These are phyloP conservation scores for Mycosphaerelloides madeirae DNA, from an alignment of 2,329 filamentous ascomycete species.

Conservation along the genomic window DNA sequence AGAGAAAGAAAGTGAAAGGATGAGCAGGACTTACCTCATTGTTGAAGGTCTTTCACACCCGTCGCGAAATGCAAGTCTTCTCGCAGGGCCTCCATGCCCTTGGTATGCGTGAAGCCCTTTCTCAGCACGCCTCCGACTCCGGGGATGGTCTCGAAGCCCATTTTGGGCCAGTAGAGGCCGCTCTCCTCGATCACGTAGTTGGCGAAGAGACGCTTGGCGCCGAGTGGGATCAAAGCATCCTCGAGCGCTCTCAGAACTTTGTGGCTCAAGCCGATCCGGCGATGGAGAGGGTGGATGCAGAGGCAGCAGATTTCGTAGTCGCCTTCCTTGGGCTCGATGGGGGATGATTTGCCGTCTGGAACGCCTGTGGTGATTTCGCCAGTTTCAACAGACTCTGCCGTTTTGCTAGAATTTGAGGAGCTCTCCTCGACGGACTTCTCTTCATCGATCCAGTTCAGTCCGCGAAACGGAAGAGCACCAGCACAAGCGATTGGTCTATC, in stretches of 20 bases:
- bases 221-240: conserved; percentile 9
- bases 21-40: conserved; percentile 1
- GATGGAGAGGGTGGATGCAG: conserved; percentile 19
- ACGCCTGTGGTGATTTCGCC: not conserved
- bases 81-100: conserved; percentile 17
- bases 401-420: not conserved
- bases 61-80: conserved; percentile 22
- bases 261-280: conserved; percentile 14
- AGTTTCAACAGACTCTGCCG: not conserved
- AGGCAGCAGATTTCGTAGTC: conserved; percentile 28
- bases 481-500: conserved; percentile 19
- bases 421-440: conserved; percentile 7
- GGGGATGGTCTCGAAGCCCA: conserved; percentile 17
- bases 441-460: conserved; percentile 19
- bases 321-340: not conserved
- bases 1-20: not conserved
- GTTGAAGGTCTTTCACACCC: conserved; percentile 11
- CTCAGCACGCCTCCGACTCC: conserved; percentile 19
- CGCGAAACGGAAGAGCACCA: conserved; percentile 20
- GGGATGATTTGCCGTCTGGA: not conserved
- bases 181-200: conserved; percentile 23
- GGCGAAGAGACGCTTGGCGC: conserved; percentile 16
- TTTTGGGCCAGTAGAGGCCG: conserved; percentile 20
- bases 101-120: conserved; percentile 21
- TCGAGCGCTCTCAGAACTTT: conserved; percentile 12